Evolutionary conservation across 257 asterid species (phyloP), one percentile per base, ranked within the genome.

Genomic region (Catharanthus roseus): DNA sequence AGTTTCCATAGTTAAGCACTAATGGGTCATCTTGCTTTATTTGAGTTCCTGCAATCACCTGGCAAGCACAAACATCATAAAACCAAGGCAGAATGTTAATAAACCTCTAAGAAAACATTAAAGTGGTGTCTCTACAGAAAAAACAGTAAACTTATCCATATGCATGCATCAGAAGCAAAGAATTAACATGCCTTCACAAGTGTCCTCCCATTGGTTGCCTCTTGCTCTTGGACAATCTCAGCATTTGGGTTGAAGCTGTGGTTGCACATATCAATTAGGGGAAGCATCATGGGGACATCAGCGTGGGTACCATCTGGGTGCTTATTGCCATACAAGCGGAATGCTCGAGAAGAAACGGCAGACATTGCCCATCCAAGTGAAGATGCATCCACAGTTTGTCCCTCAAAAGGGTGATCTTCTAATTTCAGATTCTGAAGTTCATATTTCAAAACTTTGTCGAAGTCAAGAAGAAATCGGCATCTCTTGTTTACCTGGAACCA

Each of bases 311-410:
- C 93, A 74, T 87, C 92, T 51, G 85, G 82, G 42, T 62, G 81
- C 78, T 82, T 88, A 69, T 70, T 75, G 26, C 93, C 93, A 73
- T 89, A 74, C 80, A 91, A 80, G 69, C 95, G 97, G 83, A 95
- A 91, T 36, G 99, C 99, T 80, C 97, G 85, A 73, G 97, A 88
- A 47, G 99, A 95, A 78, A 91, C 99, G 21, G 97, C 93, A 56
- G 99, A 89, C 96, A 91, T 87, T 18, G 97, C 96, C 99, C 99
- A 95, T 69, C 99, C 97, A 68, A 95, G 92, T 34, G 97, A 80
- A 53, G 99, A 95, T 69, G 99, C 89, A 78, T 89, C 92, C 28
- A 88, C 83, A 69, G 77, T 82, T 79, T 88, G 97, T 74, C 95
- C 95, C 55, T 86, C 88, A 70, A 95, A 91, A 58, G 97, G 97